Percentiles rank a stretch among this genome's conserved stretches.
phyloP scores from a whole-genome alignment of 73 alveolate species.

The Paramecium pentaurelia region DNA sequence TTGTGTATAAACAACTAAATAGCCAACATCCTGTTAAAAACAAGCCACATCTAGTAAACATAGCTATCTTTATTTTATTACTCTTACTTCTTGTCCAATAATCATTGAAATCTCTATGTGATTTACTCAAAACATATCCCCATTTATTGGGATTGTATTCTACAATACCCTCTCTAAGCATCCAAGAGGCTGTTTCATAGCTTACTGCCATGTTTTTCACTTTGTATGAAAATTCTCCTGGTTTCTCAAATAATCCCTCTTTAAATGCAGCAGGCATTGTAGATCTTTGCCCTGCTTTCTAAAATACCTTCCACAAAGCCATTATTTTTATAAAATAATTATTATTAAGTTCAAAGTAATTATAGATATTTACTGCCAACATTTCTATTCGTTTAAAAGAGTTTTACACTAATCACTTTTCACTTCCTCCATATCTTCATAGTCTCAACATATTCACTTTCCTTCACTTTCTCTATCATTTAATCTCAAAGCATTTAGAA shows the following conservation, averaged over 20 bases:
- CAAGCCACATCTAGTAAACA: neutral
- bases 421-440: too few species aligned
- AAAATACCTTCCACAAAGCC: conserved; percentile 25
- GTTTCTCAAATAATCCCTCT: neutral
- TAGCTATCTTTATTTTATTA: neutral
- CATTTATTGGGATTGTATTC: neutral
- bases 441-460: too few species aligned
- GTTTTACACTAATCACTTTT: too few species aligned
- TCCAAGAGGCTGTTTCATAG: neutral
- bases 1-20: neutral
- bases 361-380: neutral
- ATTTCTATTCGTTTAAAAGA: neutral
- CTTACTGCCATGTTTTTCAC: neutral
- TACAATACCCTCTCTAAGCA: conserved; percentile 28
- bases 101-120: neutral
- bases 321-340: neutral
- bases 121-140: neutral
- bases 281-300: neutral
- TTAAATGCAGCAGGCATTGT: neutral
- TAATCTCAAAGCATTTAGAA: too few species aligned
- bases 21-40: neutral
- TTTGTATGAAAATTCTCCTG: neutral
- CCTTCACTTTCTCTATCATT: too few species aligned
- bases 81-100: neutral
- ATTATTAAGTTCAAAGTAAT: neutral